These are phyloP conservation scores for Mytilinidion resinicola DNA, from an alignment of 495 filamentous ascomycete species.

Conservation along the genomic window DNA sequence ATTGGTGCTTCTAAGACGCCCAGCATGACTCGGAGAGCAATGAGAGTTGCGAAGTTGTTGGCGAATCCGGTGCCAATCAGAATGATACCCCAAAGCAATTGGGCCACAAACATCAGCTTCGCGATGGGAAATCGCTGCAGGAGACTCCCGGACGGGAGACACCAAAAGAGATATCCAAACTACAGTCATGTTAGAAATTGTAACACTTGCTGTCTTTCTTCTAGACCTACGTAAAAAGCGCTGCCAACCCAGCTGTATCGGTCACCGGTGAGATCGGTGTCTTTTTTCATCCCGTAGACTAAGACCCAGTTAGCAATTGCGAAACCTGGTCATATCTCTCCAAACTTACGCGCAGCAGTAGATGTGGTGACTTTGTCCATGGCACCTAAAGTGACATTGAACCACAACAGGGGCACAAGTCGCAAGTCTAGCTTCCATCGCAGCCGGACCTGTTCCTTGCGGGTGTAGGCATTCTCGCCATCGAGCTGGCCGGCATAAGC, in stretches of 20 bases:
- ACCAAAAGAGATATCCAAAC: constrained; percentile 51
- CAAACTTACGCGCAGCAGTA: constrained; percentile 1
- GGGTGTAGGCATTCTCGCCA: constrained; percentile 7
- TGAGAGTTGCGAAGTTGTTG: constrained; percentile 48
- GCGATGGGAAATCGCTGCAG: constrained; percentile 52
- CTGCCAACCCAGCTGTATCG: constrained; percentile 68
- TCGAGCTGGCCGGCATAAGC: constrained; percentile 3
- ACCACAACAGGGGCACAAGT: constrained; percentile 12
- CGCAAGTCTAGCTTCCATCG: constrained; percentile 12
- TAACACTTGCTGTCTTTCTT: not conserved
- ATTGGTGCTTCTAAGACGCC: constrained; percentile 52
- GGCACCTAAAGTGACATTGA: constrained; percentile 10
- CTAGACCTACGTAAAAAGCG: constrained; percentile 61
- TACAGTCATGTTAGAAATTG: constrained; percentile 30
- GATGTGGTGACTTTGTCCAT: constrained; percentile 23
- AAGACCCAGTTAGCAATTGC: too few species aligned
- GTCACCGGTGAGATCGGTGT: constrained; percentile 46
- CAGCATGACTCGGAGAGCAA: constrained; percentile 49
- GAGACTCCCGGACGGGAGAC: constrained; percentile 46
- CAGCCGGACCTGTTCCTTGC: constrained; percentile 4
- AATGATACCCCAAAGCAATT: constrained; percentile 56
- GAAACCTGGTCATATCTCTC: too few species aligned
- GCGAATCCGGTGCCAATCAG: constrained; percentile 51
- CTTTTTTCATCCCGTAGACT: constrained; percentile 37
- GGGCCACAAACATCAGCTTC: constrained; percentile 54